Base-by-base conservation (phyloP, 176 grass and related monocot genomes). In the Eleusine indica region DNA sequence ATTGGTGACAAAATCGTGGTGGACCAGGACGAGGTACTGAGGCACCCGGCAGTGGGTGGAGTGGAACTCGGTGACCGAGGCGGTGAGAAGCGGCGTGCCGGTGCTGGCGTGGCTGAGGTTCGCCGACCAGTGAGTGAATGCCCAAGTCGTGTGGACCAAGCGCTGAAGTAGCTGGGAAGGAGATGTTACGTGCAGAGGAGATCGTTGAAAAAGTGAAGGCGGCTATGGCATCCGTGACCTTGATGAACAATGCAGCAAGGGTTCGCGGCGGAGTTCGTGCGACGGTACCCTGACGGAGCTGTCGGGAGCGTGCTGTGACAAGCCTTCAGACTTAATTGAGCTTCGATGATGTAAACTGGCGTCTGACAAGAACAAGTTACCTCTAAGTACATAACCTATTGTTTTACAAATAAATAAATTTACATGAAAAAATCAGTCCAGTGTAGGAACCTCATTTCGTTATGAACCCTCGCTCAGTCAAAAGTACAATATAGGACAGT, bases 51-150 rank as follows among this genome's bases (percentile, higher is more conserved):
- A 1, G 71, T 97, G 16, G 90, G 70, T 25, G 25, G 25, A 25
- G 14, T 94, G 92, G 95, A 94, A 97, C 82, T 97, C 90, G 3
- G 90, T 94, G 19, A 86, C 84, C 0, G 95, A 97, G 81, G 88
- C 90, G 4, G 90, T 86, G 0, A 7, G 62, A 10, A 29, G 48
- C n/a, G 90, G 95, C 18, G 60, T 94, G 22, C 82, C 79, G 9
- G 63, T 97, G 49, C 56, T 97, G 57, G 92, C 86, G 14, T 94
- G 92, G 95, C 86, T 92, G 9, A 51, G 72, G n/a, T 9, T 49
- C 18, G 95, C 81, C 1, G 92, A 97, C 51, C 95, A 97, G 68
- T 69, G 95, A 6, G 75, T 97, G 71, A 97, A 91, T 62, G 81
- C 90, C 41, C 42, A 43, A 21, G 83, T 92, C 4, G 52, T 81